Conservation (phyloP, 345 rosid species). For the Eucalyptus curtisii region DNA sequence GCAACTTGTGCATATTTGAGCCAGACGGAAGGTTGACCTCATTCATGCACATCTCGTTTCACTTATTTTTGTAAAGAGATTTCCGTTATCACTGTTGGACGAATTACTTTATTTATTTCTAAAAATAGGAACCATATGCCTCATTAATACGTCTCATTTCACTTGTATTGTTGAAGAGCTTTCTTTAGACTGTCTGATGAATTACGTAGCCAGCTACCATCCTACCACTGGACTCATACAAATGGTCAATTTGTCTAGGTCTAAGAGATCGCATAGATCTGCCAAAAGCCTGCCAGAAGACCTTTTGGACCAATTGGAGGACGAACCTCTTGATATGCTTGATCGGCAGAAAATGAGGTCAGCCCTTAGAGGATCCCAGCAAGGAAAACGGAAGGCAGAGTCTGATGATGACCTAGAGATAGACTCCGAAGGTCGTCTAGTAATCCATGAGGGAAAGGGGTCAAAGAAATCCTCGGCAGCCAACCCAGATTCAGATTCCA, state of each 20-base stretch:
- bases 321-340: constrained; percentile 89
- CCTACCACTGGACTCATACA: background rate
- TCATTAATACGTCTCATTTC: background rate
- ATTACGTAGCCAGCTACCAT: background rate
- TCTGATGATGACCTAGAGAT: constrained; percentile 82
- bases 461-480: constrained; percentile 27
- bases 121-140: background rate
- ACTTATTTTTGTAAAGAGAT: background rate
- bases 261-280: constrained; percentile 34
- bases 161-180: background rate
- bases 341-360: constrained; percentile 67
- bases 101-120: background rate
- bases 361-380: constrained; percentile 52
- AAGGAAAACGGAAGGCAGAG: constrained; percentile 45
- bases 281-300: constrained; percentile 70
- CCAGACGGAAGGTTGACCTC: background rate
- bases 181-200: background rate
- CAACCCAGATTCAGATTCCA: constrained; percentile 34
- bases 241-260: constrained; percentile 13
- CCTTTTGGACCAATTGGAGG: constrained; percentile 52
- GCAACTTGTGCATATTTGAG: background rate
- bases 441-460: constrained; percentile 45
- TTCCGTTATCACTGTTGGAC: background rate
- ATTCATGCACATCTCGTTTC: background rate
- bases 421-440: constrained; percentile 68